Base-by-base conservation (phyloP, 495 filamentous ascomycete species). In the Aspergillus mulundensis region DNA sequence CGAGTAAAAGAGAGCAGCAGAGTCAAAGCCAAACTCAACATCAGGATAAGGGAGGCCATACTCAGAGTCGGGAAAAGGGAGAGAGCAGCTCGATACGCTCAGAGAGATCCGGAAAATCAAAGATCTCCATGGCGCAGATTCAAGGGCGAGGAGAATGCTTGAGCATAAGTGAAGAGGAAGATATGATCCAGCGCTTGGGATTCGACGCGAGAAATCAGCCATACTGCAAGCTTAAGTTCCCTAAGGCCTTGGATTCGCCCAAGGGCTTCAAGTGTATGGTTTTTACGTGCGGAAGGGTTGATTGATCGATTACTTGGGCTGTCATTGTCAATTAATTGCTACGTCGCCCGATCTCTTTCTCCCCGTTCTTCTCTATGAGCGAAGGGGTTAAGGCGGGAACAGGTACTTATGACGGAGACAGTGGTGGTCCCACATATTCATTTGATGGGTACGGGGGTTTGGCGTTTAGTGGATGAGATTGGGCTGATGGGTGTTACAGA, bases 261-360 rank as follows among this genome's bases (percentile, higher is more conserved):
- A 14, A 32, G 34, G 61, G 59, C 2, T 66, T 61, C 42, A 44
- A 52, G 30, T 66, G 64, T 42, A 61, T 66, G 58, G 58, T 66
- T 28, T 14, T 19, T 6, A 57, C 60, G 10, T 63, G 64, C 52
- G 55, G 46, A 18, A 34, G 23, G 15, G 53, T 50, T 6, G 54
- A 61, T 52, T 66, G 36, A 47, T 34, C 7, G 14, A 6, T 36
- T 36, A 14, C 5, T 15, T 15, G 32, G 32, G 32, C 8, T 36
- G 28, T 30, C 28, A 30, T 5, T 30, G n/a, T n/a, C n/a, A n/a
- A n/a, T n/a, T n/a, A n/a, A n/a, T n/a, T n/a, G n/a, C n/a, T n/a
- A n/a, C n/a, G n/a, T n/a, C n/a, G n/a, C n/a, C n/a, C n/a, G n/a
- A n/a, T n/a, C n/a, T n/a, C n/a, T n/a, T n/a, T n/a, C n/a, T n/a